Evolutionary conservation across 78 protist species (phyloP), one percentile per base, ranked within the genome.

Genomic region (Tieghemostelium lacteum): DNA sequence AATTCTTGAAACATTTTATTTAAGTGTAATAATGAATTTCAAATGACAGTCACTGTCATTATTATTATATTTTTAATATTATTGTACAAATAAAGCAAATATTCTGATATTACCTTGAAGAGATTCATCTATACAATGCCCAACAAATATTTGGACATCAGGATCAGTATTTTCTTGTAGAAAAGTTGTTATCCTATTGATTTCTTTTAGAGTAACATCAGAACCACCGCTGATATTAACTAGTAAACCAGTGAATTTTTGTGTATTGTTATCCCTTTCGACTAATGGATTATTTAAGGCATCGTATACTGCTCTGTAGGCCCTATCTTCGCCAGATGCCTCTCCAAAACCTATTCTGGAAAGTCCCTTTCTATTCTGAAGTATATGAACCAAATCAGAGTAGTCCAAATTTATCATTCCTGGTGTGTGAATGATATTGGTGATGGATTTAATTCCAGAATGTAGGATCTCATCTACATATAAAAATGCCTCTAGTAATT

Each of bases 381-480:
- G 31, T 12, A 76, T 76, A 33, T 50, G 49, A n/a, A 45, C 37
- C 28, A 76, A 29, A 63, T 95, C 97, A 19, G 95, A 94, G 34
- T 89, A 95, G 57, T 95, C 97, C 12, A 95, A 76, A 66, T 95
- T 95, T 33, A 95, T 89, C 34, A 95, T 75, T 16, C 97, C 97
- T 12, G 97, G 96, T 54, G 55, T 26, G 60, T 85, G 52, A n/a
- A 95, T 95, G 40, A 95, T 73, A 61, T 94, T 95, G 0, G 86
- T 69, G 52, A 95, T 83, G 26, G 93, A 73, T 54, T 52, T 65
- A 3, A 95, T 91, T 50, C 96, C 97, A 71, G 31, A 66, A 24
- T 62, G 65, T 39, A 94, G 73, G 16, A 94, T 75, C 19, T 92
- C 92, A 50, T 94, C 96, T 0, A 94, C 95, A 19, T 63, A 57